Conservation (phyloP, 2,329 filamentous ascomycete species). For the Periconia macrospinosa region DNA sequence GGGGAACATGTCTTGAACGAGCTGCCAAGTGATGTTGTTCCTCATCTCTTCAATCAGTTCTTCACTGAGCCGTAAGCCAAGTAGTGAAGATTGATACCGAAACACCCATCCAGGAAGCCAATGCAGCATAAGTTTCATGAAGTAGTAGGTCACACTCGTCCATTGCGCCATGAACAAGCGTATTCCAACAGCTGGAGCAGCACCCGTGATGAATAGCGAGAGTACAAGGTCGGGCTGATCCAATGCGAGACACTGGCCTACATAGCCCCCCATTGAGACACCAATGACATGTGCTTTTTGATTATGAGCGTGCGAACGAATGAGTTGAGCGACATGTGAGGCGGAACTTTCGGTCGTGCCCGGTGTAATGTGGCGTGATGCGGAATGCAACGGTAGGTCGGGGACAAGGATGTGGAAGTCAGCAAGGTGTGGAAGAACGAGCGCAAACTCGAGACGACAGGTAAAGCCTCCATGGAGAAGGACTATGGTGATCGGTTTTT, state of each 20-base stretch:
- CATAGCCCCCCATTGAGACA: conserved; percentile 15
- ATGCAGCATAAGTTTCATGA: conserved; percentile 3
- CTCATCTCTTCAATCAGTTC: conserved; percentile 6
- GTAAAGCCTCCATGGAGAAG: conserved; percentile 6
- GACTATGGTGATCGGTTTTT: neutral
- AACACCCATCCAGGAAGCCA: conserved; percentile 5
- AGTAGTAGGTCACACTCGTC: conserved; percentile 3
- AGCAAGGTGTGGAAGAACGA: conserved; percentile 5
- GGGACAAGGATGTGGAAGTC: conserved; percentile 12
- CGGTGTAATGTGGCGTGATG: conserved; percentile 2
- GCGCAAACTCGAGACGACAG: conserved; percentile 3
- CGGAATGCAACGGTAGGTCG: conserved; percentile 14
- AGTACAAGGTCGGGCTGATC: conserved; percentile 12
- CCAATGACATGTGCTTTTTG: conserved; percentile 19
- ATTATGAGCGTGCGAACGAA: conserved; percentile 6
- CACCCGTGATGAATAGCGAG: conserved; percentile 8
- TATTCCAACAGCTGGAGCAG: conserved; percentile 1
- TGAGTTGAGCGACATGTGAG: conserved; percentile 8
- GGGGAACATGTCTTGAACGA: conserved; percentile 3
- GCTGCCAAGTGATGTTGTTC: neutral
- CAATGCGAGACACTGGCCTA: conserved; percentile 12
- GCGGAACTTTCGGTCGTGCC: neutral
- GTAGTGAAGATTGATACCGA: conserved; percentile 1
- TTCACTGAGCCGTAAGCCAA: neutral
- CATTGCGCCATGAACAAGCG: conserved; percentile 5